These are phyloP conservation scores for Phaeodactylum tricornutum DNA, from an alignment of 108 stramenopile species.

Conservation along the genomic window DNA sequence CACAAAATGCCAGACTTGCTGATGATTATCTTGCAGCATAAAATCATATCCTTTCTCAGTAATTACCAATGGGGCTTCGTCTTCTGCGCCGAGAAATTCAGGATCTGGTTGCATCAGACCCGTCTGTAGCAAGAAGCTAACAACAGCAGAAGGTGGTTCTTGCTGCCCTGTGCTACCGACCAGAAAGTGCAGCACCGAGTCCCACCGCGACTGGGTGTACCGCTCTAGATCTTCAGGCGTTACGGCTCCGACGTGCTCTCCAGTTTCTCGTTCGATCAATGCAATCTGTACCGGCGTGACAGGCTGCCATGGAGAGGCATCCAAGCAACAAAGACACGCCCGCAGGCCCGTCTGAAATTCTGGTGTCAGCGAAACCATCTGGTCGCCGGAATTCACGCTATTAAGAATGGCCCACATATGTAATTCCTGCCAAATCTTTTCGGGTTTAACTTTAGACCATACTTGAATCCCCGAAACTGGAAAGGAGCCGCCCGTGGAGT, in stretches of 20 bases:
- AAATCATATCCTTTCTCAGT: conserved; percentile 81
- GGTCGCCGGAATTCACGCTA: neutral
- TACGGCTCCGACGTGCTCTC: conserved; percentile 7
- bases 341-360: conserved; percentile 32
- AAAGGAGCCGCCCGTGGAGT: conserved; percentile 43
- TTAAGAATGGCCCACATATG: conserved; percentile 33
- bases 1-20: conserved; percentile 82
- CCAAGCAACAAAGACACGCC: conserved; percentile 24
- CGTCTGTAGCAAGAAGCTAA: conserved; percentile 16
- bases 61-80: conserved; percentile 71
- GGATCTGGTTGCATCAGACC: conserved; percentile 73
- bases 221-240: conserved; percentile 57
- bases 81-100: conserved; percentile 50
- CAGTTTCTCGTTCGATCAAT: conserved; percentile 12
- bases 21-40: conserved; percentile 67
- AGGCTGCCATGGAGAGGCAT: conserved; percentile 37
- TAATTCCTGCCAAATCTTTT: conserved; percentile 18
- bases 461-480: conserved; percentile 9
- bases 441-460: conserved; percentile 14
- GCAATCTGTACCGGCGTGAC: conserved; percentile 16
- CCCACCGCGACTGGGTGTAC: conserved; percentile 74
- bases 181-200: conserved; percentile 75
- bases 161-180: conserved; percentile 57
- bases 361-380: conserved; percentile 14
- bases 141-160: conserved; percentile 57